Percentiles rank a stretch among this genome's conserved stretches.
phyloP scores from a whole-genome alignment of 805 yeast genomes.

The Dipodascopsis uninucleata region DNA sequence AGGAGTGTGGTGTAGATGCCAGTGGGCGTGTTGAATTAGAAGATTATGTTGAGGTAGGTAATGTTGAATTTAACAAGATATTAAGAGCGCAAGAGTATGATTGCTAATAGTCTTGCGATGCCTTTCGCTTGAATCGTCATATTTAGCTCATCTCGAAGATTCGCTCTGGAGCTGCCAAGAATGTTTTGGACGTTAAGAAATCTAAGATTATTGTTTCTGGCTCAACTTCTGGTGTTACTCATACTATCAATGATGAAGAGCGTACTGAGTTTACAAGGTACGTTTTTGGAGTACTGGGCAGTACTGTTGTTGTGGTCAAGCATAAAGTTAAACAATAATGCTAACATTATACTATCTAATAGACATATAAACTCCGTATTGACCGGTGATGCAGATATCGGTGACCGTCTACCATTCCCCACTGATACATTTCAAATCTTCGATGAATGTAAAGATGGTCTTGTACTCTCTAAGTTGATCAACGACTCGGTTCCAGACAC shows the following conservation, averaged over 20 bases:
- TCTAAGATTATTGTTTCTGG: constrained; percentile 83
- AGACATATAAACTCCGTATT: constrained; percentile 91
- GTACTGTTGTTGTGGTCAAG: neutral
- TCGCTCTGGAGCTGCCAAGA: constrained; percentile 22
- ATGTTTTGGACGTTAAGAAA: constrained; percentile 35
- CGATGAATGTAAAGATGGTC: constrained; percentile 90
- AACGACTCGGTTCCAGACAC: constrained; percentile 98
- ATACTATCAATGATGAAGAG: constrained; percentile 96
- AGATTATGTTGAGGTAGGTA: constrained; percentile 71
- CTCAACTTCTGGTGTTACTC: constrained; percentile 86
- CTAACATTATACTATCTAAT: neutral
- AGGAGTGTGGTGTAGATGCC: constrained; percentile 88
- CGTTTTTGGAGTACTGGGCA: too few species aligned
- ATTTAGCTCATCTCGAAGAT: constrained; percentile 26
- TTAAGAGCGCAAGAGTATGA: too few species aligned
- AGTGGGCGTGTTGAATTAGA: constrained; percentile 96
- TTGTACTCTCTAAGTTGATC: constrained; percentile 85
- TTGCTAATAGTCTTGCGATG: too few species aligned
- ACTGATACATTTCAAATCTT: constrained; percentile 91
- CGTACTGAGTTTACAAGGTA: constrained; percentile 78
- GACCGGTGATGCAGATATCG: constrained; percentile 83
- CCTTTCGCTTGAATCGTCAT: neutral
- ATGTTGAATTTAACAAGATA: too few species aligned
- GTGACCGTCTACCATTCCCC: constrained; percentile 82
- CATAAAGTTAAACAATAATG: neutral